Conservation (phyloP, 1,139 yeast species). For the Scheffersomyces illinoinensis region DNA sequence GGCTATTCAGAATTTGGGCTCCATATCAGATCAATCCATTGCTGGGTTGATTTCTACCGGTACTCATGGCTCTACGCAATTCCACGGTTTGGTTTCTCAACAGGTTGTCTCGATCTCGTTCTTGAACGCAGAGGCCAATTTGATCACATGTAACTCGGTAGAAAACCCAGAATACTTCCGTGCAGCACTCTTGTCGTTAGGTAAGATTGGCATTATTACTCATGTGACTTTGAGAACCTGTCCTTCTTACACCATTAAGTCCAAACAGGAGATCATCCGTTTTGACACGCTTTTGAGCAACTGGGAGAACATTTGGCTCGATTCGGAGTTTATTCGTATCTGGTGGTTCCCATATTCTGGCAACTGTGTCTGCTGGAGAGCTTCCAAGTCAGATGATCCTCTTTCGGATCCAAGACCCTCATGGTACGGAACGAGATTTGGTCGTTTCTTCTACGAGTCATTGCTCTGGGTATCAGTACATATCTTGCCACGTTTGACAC, state of each 20-base stretch:
- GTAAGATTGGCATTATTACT: slow-evolving; percentile 88
- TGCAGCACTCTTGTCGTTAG: slow-evolving; percentile 86
- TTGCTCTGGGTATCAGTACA: slow-evolving; percentile 80
- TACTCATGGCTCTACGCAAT: slow-evolving; percentile 93
- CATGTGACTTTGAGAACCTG: slow-evolving; percentile 85
- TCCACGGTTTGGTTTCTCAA: slow-evolving; percentile 86
- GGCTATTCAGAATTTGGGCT: slow-evolving; percentile 90
- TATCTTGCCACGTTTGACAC: slow-evolving; percentile 73
- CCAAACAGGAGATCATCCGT: slow-evolving; percentile 77
- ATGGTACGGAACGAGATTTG: slow-evolving; percentile 83
- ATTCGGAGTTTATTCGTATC: slow-evolving; percentile 85
- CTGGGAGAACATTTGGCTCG: slow-evolving; percentile 81
- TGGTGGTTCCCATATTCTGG: slow-evolving; percentile 98
- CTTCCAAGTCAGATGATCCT: slow-evolving; percentile 65
- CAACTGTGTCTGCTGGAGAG: slow-evolving; percentile 89
- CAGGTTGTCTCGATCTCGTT: slow-evolving; percentile 79
- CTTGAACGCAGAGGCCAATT: slow-evolving; percentile 71
- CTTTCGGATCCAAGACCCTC: slow-evolving; percentile 68
- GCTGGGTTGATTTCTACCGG: slow-evolving; percentile 97
- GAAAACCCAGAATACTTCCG: slow-evolving; percentile 70
- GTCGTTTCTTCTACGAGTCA: slow-evolving; percentile 77
- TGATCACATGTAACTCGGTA: slow-evolving; percentile 67
- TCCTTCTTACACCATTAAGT: slow-evolving; percentile 79
- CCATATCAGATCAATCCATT: slow-evolving; percentile 89
- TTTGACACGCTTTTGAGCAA: slow-evolving; percentile 68